A percentile compares a stretch with the other conserved stretches of the same genome.
phyloP scores from a whole-genome alignment of 176 grass and related monocot genomes.

The Lolium perenne region DNA sequence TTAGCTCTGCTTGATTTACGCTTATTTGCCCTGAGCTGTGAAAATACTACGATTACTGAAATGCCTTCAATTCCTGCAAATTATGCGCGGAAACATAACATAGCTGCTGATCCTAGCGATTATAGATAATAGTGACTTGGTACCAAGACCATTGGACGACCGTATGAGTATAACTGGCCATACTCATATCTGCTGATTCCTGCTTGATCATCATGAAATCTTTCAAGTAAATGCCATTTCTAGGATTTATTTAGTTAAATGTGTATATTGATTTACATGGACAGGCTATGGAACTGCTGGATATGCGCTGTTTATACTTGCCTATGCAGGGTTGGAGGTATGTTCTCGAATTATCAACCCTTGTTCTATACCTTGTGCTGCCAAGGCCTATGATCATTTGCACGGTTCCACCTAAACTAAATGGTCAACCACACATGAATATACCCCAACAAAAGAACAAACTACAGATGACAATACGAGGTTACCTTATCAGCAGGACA shows the following conservation, averaged over 20 bases:
- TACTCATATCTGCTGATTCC: background rate
- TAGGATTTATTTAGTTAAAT: conserved; percentile 8
- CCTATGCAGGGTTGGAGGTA: conserved; percentile 96
- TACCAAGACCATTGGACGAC: background rate
- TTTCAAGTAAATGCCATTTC: background rate
- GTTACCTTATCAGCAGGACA: background rate
- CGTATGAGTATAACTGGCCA: background rate
- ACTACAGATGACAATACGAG: background rate
- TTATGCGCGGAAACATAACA: background rate
- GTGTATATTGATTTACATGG: conserved; percentile 22
- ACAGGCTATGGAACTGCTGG: conserved; percentile 95
- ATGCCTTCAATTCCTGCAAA: background rate
- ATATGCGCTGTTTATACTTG: conserved; percentile 91
- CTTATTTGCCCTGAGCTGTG: background rate
- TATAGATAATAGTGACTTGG: background rate
- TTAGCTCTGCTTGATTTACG: conserved; percentile 6
- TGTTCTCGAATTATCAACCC: conserved; percentile 9
- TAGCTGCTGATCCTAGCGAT: too few species aligned
- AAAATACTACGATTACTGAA: background rate
- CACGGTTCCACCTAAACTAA: background rate
- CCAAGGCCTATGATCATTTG: background rate
- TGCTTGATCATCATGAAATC: conserved; percentile 31
- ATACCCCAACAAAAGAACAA: background rate
- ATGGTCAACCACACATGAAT: background rate
- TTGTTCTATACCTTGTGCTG: background rate